Conservation (phyloP, 2,329 filamentous ascomycete species). For the Phaeophleospora eucalypticola region DNA sequence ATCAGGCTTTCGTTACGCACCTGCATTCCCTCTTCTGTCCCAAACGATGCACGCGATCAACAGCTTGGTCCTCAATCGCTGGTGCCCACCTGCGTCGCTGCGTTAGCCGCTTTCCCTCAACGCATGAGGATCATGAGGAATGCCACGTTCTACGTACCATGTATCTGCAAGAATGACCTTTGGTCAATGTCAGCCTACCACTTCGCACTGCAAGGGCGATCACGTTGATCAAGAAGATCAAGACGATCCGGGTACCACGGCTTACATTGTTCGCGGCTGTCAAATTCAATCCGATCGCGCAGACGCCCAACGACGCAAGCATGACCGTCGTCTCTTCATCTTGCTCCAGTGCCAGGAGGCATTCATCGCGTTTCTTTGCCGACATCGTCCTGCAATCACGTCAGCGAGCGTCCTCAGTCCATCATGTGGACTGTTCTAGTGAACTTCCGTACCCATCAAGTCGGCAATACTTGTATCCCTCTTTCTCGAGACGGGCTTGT, state of each 20-base stretch:
- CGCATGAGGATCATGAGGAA: not conserved
- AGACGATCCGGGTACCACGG: not conserved
- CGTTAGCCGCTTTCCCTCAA: not conserved
- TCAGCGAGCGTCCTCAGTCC: conserved; percentile 54
- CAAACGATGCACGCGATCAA: conserved; percentile 81
- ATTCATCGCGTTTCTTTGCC: conserved; percentile 64
- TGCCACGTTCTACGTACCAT: conserved; percentile 60
- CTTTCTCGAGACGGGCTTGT: conserved; percentile 60
- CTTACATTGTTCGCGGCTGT: conserved; percentile 69
- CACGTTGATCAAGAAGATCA: no score
- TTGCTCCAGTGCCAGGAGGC: conserved; percentile 63
- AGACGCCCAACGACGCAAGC: conserved; percentile 77
- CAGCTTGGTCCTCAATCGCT: conserved; percentile 85
- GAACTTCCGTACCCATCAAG: conserved; percentile 45
- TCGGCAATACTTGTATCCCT: conserved; percentile 62
- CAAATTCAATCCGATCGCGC: conserved; percentile 80
- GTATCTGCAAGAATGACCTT: conserved; percentile 72
- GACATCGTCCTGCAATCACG: conserved; percentile 72
- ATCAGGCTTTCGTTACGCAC: not conserved
- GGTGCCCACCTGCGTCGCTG: conserved; percentile 54
- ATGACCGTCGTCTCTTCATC: conserved; percentile 68
- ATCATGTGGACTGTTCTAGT: no score
- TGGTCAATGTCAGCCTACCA: not conserved
- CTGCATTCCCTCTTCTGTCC: conserved; percentile 68
- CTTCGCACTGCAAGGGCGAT: not conserved